Percentiles rank a stretch among this genome's conserved stretches.
Evolutionary conservation across 805 yeast species (phyloP).

Genomic region (Komagataella phaffii): DNA sequence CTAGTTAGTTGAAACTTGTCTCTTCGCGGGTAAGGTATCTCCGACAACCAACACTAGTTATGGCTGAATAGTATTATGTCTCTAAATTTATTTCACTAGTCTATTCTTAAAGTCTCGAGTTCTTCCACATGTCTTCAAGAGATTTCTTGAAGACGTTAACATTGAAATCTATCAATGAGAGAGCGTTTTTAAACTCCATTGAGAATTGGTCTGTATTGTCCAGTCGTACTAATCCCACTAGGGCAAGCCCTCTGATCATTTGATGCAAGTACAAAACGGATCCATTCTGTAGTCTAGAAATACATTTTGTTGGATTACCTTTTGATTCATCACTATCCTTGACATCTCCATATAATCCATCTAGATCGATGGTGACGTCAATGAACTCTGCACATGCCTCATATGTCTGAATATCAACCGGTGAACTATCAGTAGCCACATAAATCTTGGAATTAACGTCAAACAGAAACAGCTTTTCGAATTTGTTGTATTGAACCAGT

Average conservation of each 20-base stretch:
- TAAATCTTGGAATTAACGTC: conserved; percentile 89
- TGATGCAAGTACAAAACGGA: conserved; percentile 73
- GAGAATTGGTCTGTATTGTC: conserved; percentile 38
- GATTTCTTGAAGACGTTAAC: conserved; percentile 70
- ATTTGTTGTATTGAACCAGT: conserved; percentile 75
- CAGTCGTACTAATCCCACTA: conserved; percentile 73
- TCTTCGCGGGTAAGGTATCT: background rate
- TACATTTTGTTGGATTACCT: conserved; percentile 28
- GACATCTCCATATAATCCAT: conserved; percentile 36
- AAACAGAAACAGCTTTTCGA: conserved; percentile 87
- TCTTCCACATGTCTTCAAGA: conserved; percentile 58
- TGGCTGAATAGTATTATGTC: background rate
- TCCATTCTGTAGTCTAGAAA: conserved; percentile 72
- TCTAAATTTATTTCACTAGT: conserved; percentile 1
- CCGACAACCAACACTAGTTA: background rate
- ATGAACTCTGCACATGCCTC: conserved; percentile 97
- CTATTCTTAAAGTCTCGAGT: conserved; percentile 16
- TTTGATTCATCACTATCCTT: conserved; percentile 1
- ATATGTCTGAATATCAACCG: conserved; percentile 89
- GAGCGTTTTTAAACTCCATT: conserved; percentile 22
- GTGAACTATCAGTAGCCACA: conserved; percentile 91
- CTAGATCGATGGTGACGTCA: conserved; percentile 84
- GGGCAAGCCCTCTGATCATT: conserved; percentile 86
- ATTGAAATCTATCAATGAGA: conserved; percentile 77
- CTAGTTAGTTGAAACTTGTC: background rate